A percentile compares a stretch with the other conserved stretches of the same genome.
Evolutionary conservation across 345 rosid genomes (phyloP).

Genomic region (Hibiscus syriacus): DNA sequence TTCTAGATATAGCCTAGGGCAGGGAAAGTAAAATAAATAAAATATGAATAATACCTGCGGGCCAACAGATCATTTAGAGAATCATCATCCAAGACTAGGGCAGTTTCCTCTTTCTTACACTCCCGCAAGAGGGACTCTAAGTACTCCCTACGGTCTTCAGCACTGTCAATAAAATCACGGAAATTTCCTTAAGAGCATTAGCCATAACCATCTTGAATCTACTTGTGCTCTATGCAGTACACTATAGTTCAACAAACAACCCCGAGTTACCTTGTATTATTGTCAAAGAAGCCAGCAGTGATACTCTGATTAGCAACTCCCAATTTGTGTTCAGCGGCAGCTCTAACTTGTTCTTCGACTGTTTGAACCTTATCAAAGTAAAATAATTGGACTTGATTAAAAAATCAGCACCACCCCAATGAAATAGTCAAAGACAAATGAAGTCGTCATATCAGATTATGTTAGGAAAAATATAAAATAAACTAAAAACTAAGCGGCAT

Average conservation of each 20-base stretch:
- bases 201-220: slow-evolving; percentile 1
- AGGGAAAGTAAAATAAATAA: neutral
- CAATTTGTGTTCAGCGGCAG: slow-evolving; percentile 90
- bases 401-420: neutral
- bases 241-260: neutral
- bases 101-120: slow-evolving; percentile 86
- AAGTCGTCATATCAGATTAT: neutral
- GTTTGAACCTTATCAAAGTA: slow-evolving; percentile 60
- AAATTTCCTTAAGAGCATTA: slow-evolving; percentile 8
- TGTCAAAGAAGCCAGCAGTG: slow-evolving; percentile 95
- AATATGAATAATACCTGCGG: slow-evolving; percentile 50
- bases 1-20: neutral
- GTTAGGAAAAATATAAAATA: neutral
- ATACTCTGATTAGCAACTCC: slow-evolving; percentile 98
- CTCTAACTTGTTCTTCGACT: slow-evolving; percentile 95
- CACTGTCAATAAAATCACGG: slow-evolving; percentile 39
- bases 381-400: neutral
- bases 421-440: neutral
- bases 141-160: slow-evolving; percentile 91
- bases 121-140: slow-evolving; percentile 81
- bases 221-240: neutral
- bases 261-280: slow-evolving; percentile 63
- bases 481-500: neutral
- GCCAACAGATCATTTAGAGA: slow-evolving; percentile 73
- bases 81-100: slow-evolving; percentile 87